Evolutionary conservation across 2,329 filamentous ascomycete genomes (phyloP), one percentile per base, ranked within the genome.

Genomic region (Xylariaceae sp.): DNA sequence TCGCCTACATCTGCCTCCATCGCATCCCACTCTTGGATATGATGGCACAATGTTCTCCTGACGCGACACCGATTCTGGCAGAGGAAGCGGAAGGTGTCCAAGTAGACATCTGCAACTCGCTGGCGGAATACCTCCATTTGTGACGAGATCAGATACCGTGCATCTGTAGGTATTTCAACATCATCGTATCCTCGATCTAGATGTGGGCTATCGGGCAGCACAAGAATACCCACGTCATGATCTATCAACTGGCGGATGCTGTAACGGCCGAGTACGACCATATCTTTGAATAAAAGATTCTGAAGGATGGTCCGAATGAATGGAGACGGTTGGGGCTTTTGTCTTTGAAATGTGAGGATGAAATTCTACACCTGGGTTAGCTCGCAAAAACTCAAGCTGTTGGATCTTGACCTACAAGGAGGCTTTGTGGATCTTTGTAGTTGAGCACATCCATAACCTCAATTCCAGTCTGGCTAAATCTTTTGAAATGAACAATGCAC

Each of bases 51-150:
- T n/a, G 86, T 90, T 33, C 94, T 82, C n/a, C 94, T 83, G 39
- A 95, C 83, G 2, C 94, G 86, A 64, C 90, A 95, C 45, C 90
- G 79, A 63, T 97, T 99, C 65, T 97, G 89, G 61, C 90, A 95
- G 15, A 94, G 76, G 7, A 88, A 86, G 42, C 90, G 83, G 61
- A 94, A 85, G 14, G 95, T 78, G 57, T 96, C 91, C 15, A 96
- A 73, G 62, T 90, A 96, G 0, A 86, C 83, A 66, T 89, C 74
- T 5, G 77, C 81, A 1, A 81, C 78, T 27, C 78, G 71, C 53
- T 80, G 73, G 11, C 83, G 76, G 59, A 86, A 86, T 1, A 74
- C 62, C 58, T 96, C 87, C 77, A 96, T 89, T 45, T 84, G 76
- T 45, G 82, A 75, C 0, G 88, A 82, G 53, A 92, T 83, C 54